Conservation (phyloP, 1,139 yeast genomes). For the Geotrichum fermentans region DNA sequence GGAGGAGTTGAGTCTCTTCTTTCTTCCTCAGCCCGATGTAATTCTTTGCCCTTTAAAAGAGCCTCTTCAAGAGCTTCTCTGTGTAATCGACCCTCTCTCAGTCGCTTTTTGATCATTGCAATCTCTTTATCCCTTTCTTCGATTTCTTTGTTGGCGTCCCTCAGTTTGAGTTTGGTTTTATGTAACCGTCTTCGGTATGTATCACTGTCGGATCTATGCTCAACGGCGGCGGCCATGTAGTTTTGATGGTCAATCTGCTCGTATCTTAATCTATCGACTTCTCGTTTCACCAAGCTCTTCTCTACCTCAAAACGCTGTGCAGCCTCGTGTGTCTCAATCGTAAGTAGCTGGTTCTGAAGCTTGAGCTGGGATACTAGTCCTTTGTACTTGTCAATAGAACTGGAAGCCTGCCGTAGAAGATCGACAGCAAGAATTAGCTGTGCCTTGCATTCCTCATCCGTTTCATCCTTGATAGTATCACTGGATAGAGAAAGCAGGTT, state of each 20-base stretch:
- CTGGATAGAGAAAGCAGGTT: neutral
- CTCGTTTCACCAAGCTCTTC: slow-evolving; percentile 44
- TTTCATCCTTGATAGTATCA: neutral
- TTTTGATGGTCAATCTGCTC: slow-evolving; percentile 29
- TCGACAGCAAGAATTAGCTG: slow-evolving; percentile 3
- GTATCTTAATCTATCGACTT: slow-evolving; percentile 45
- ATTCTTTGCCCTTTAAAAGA: neutral
- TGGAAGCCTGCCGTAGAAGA: slow-evolving; percentile 5
- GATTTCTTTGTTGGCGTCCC: slow-evolving; percentile 43
- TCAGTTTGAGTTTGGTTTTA: slow-evolving; percentile 41
- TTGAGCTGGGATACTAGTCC: slow-evolving; percentile 29
- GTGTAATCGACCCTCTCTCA: slow-evolving; percentile 26
- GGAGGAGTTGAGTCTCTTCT: slow-evolving; percentile 1
- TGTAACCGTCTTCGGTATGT: slow-evolving; percentile 39
- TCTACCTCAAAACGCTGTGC: slow-evolving; percentile 47
- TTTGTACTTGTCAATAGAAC: slow-evolving; percentile 19
- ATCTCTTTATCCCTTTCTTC: slow-evolving; percentile 43
- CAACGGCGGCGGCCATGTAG: slow-evolving; percentile 20
- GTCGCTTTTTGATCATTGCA: slow-evolving; percentile 28
- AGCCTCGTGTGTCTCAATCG: slow-evolving; percentile 39
- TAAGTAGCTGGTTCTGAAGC: slow-evolving; percentile 41
- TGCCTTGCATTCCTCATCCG: neutral
- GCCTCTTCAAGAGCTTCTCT: slow-evolving; percentile 23
- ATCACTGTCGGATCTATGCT: slow-evolving; percentile 22
- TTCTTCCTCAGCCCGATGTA: neutral